phyloP scores from a whole-genome alignment of 2,329 filamentous ascomycete genomes.

The Graphilbum fragrans region DNA sequence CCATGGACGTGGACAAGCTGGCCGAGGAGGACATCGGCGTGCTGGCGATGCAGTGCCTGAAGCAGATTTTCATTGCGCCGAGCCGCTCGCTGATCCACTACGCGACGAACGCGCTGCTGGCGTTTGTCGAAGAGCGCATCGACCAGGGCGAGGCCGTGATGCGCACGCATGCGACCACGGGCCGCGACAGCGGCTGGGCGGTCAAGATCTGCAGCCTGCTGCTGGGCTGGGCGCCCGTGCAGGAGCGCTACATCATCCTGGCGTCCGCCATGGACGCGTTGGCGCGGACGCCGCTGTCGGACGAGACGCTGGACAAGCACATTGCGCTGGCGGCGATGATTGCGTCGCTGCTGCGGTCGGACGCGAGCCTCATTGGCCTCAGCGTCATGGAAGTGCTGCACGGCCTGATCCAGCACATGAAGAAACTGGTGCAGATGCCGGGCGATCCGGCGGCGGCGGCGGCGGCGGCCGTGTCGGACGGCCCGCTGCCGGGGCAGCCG shows the following conservation, averaged over 20 bases:
- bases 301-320: constrained; percentile 62
- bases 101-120: constrained; percentile 61
- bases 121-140: constrained; percentile 56
- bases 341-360: constrained; percentile 69
- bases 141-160: constrained; percentile 41
- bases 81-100: constrained; percentile 71
- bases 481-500: constrained; percentile 13
- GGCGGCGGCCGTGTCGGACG: constrained; percentile 2
- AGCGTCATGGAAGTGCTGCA: constrained; percentile 93
- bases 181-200: constrained; percentile 57
- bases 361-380: constrained; percentile 86
- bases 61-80: constrained; percentile 72
- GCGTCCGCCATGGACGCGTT: constrained; percentile 71
- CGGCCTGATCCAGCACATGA: constrained; percentile 72
- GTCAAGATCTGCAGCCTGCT: constrained; percentile 70
- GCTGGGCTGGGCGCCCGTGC: constrained; percentile 81
- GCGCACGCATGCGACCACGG: constrained; percentile 23
- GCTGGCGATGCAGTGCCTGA: constrained; percentile 73
- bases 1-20: constrained; percentile 76
- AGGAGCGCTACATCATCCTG: constrained; percentile 85
- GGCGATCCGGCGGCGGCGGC: constrained; percentile 19
- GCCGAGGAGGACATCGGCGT: constrained; percentile 83
- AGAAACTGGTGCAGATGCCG: constrained; percentile 59
- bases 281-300: constrained; percentile 52
- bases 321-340: constrained; percentile 67